Evolutionary conservation across 2,329 filamentous ascomycete species (phyloP), one percentile per base, ranked within the genome.

Genomic region (Bisporella sp.): DNA sequence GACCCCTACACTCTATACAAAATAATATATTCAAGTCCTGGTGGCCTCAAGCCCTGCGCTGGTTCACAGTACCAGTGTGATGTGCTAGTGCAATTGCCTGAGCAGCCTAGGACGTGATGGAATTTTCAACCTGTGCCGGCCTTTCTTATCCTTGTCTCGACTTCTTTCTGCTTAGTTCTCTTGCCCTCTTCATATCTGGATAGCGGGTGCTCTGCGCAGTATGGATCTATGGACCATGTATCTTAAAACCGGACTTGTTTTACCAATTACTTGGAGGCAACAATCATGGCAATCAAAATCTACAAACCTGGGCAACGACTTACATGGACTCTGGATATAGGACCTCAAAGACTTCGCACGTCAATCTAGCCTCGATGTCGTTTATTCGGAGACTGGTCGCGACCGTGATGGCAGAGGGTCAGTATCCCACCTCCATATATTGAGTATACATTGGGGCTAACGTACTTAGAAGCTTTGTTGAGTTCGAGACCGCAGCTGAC

Each of bases 281-380:
- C 62, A 50, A 56, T 56, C 52, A 54, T 62, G 59, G 61, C 59
- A 53, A 58, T 60, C 60, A 52, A 51, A 52, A 57, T 42, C 59
- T 56, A 52, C 59, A 60, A 55, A 56, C 63, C 63, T 57, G 64
- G 64, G 66, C 52, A 61, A 70, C 80, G 74, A 90, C 87, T 91
- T 88, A 93, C 86, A 78, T 79, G 81, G 79, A 81, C 72, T 78
- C 78, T 83, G 79, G 78, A 75, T 84, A 74, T 90, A 99, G 93
- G 93, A 99, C 73, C 84, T 99, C 49, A 99, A 99, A 87, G 93
- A 99, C 71, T 99, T 99, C 73, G 93, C 93, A 56, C 90, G 93
- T 68, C 89, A 95, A 71, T 95, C 92, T 70, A 90, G 90, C 71
- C 81, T 96, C 71, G 93, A 97, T 69, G 93, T 99, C 59, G 93